Evolutionary conservation across 495 filamentous ascomycete genomes (phyloP), one percentile per base, ranked within the genome.

Genomic region (Penicillium lagena): DNA sequence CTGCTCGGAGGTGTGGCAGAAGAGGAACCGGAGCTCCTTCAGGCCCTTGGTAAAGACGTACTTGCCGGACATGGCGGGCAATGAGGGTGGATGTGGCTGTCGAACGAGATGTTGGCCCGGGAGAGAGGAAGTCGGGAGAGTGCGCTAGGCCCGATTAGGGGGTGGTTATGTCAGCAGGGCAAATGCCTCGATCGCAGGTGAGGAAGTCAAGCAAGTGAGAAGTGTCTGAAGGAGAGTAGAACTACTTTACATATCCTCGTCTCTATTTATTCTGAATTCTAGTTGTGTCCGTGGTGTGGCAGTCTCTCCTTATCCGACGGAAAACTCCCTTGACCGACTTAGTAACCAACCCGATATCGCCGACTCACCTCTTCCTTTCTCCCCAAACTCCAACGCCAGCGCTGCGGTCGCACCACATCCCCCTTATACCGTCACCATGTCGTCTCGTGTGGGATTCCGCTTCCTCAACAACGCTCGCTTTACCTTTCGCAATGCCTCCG

Each of bases 11-110:
- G 85, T 87, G 69, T 97, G 93, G 72, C 94, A 97, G 72, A 97
- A 90, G 49, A 90, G 76, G 72, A 98, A 98, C 51, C 93, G 89
- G 61, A 98, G 77, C 76, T 98, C 93, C 78, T 91, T 96, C 59
- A 98, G 72, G 46, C 76, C 66, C 61, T 86, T 87, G 46, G 82
- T 78, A 67, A 97, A 98, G 54, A 80, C 86, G 67, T 95, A 96
- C 76, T 93, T 95, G 66, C 77, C 71, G 43, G 93, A 89, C 93
- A 97, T 98, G 38, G 58, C 74, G 64, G 42, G 13, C 35, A 40
- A 29, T 41, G 29, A 37, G 45, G 35, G 30, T 35, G 29, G 37
- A 14, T 40, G 39, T 10, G 32, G 32, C 10, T 34, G 32, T 11
- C n/a, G 22, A 22, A 22, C 22, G 22, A 22, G 22, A 22, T 22